A percentile compares a stretch with the other conserved stretches of the same genome.
Conservation (phyloP, 75 land plant species). For the Azolla pinnata region DNA sequence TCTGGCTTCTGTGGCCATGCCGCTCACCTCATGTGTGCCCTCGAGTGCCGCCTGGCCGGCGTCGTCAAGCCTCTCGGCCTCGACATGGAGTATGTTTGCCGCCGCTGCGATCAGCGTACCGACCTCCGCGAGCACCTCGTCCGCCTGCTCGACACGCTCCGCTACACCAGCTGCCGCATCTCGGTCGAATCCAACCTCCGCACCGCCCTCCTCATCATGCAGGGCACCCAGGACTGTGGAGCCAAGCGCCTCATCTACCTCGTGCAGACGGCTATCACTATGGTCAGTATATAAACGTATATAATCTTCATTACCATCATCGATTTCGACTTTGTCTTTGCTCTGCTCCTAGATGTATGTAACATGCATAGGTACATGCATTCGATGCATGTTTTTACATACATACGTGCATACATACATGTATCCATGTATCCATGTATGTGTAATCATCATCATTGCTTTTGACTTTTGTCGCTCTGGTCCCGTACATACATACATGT, state of each 20-base stretch:
- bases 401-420: too few relatives aligned
- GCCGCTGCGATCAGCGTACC: conserved; percentile 65
- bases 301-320: too few relatives aligned
- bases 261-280: conserved; percentile 24
- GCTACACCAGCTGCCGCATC: conserved; percentile 22
- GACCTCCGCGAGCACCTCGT: conserved; percentile 41
- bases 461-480: too few relatives aligned
- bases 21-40: conserved; percentile 70
- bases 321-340: too few relatives aligned
- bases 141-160: conserved; percentile 25
- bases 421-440: too few relatives aligned
- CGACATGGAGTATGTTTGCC: conserved; percentile 70
- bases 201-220: conserved; percentile 36
- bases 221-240: conserved; percentile 28
- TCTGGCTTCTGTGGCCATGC: conserved; percentile 52
- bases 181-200: conserved; percentile 38
- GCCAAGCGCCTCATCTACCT: conserved; percentile 23
- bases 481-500: too few relatives aligned
- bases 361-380: too few relatives aligned
- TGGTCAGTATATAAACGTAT: conserved; percentile 36
- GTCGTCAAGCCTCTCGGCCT: conserved; percentile 46
- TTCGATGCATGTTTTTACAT: too few relatives aligned
- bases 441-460: too few relatives aligned
- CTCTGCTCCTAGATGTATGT: too few relatives aligned
- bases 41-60: conserved; percentile 57